phyloP scores from a whole-genome alignment of 805 yeast genomes.

The Sporopachydermia quercuum region DNA sequence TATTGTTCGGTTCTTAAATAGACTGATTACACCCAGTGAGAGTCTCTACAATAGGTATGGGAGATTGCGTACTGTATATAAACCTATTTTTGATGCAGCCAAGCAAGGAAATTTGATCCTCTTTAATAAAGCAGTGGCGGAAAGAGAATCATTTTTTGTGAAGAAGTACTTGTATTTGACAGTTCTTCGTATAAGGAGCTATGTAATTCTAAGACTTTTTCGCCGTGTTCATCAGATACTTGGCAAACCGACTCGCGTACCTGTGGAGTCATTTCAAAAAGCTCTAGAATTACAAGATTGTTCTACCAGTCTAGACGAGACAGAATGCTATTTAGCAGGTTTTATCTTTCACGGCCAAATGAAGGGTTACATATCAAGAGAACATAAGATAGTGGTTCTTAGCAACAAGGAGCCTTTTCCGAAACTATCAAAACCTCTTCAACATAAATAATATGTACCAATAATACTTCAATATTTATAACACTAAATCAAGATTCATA shows the following conservation, averaged over 20 bases:
- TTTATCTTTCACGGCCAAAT: conserved; percentile 44
- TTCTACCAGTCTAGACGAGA: conserved; percentile 27
- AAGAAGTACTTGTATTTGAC: conserved; percentile 46
- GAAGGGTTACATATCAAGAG: conserved; percentile 75
- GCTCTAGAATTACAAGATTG: conserved; percentile 24
- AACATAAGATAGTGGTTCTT: conserved; percentile 56
- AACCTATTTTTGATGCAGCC: conserved; percentile 33
- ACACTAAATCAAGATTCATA: no score
- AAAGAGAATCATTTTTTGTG: conserved; percentile 36
- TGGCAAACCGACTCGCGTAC: conserved; percentile 18
- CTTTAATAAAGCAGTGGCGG: conserved; percentile 31
- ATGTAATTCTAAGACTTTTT: conserved; percentile 37
- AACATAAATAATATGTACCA: not conserved
- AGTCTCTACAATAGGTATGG: conserved; percentile 28
- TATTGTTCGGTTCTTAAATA: conserved; percentile 44
- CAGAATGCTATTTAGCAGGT: conserved; percentile 58
- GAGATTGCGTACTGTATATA: conserved; percentile 25
- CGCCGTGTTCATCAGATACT: conserved; percentile 21
- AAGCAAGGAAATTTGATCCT: conserved; percentile 37
- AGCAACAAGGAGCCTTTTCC: conserved; percentile 71
- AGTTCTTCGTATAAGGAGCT: conserved; percentile 34
- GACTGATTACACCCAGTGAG: conserved; percentile 31
- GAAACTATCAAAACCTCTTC: conserved; percentile 6
- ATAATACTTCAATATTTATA: no score
- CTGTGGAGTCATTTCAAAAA: conserved; percentile 25